A percentile compares a stretch with the other conserved stretches of the same genome.
Conservation (phyloP, 1,284 basidiomycete species). For the Sutorius eximius region DNA sequence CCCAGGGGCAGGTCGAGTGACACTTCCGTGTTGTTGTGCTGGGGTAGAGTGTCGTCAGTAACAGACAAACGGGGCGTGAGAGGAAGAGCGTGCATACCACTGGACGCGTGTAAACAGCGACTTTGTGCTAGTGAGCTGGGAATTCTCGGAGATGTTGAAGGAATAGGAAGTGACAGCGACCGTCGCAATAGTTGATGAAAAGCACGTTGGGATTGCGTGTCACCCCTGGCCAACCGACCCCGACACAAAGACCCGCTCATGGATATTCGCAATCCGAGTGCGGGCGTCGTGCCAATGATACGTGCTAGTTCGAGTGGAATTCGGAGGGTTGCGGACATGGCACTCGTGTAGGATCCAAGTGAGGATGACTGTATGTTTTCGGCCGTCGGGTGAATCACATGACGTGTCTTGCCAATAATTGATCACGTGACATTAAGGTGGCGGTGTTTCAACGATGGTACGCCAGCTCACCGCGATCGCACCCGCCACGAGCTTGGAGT, state of each 20-base stretch:
- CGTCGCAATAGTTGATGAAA: conserved; percentile 8
- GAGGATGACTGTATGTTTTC: not conserved
- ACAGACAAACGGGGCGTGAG: not conserved
- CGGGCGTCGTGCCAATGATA: conserved; percentile 5
- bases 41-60: not conserved
- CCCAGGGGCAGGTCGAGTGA: conserved; percentile 51
- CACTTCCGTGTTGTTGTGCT: conserved; percentile 41
- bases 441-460: not conserved
- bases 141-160: not conserved
- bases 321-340: conserved; percentile 7
- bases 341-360: not conserved
- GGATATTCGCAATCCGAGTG: conserved; percentile 10
- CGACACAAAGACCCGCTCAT: not conserved
- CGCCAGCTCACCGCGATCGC: not conserved
- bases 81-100: conserved; percentile 7
- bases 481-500: not conserved
- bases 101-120: conserved; percentile 23
- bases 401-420: not conserved
- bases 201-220: conserved; percentile 1
- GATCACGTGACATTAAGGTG: not conserved
- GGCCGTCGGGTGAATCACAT: conserved; percentile 1
- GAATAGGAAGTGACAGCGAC: not conserved
- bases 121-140: not conserved
- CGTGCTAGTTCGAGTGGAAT: conserved; percentile 17
- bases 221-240: not conserved